Base-by-base conservation (phyloP, 1,284 basidiomycete genomes). In the Pisolithus thermaeus region DNA sequence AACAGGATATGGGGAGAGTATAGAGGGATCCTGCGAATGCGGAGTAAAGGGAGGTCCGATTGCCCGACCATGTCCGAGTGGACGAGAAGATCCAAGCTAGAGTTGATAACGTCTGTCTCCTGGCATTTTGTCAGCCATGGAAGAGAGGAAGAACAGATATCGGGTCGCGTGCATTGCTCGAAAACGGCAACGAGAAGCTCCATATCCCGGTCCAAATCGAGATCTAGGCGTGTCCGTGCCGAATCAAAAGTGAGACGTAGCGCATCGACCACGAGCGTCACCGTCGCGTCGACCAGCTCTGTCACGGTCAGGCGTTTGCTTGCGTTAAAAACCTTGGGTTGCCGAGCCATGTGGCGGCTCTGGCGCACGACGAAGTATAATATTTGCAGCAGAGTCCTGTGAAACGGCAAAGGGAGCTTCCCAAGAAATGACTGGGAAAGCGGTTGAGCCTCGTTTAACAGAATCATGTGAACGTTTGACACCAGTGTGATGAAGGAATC, bases 111-210 rank as follows among this genome's bases (percentile, higher is more conserved):
- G 62, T 91, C 88, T 36, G 84, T 84, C 61, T 92, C 88, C 61
- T 92, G 87, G 54, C 91, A 87, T 46, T 83, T 76, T 20, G 84
- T 77, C 42, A 97, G 73, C 93, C 94, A 97, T 12, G 76, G 66
- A 2, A 75, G 70, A 0, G 87, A 80, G 0, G 87, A 83, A 0
- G 78, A 72, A 45, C 79, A 80, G 48, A 92, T 75, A 37, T 87
- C 84, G 8, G 77, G 70, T 11, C 81, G 76, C 3, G 81, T 87
- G 61, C 85, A 86, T 62, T 90, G 85, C 59, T 90, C 83, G 58
- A 94, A 90, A n/a, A 89, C 83, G 14, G 87, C 80, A 4, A 90
- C 82, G 7, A 92, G 73, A 7, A 93, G 73, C 57, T 90, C 83
- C 74, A 94, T 80, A 58, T 94, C 91, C 23, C 79, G 75, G 63